Conservation (phyloP, 2,329 filamentous ascomycete species). For the Plectosphaerella sp. region DNA sequence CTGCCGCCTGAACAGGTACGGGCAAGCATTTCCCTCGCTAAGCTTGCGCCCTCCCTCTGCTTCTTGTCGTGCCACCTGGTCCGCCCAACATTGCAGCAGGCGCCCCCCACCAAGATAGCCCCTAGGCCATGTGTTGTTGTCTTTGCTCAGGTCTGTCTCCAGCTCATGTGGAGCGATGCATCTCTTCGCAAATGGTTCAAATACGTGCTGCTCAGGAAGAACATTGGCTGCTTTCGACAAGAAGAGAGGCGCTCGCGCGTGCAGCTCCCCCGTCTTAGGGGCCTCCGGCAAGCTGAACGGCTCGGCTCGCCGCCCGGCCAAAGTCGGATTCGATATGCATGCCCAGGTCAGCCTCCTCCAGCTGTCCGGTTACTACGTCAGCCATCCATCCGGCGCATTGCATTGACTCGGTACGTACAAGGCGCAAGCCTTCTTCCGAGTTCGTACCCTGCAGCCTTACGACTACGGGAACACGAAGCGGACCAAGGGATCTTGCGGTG, state of each 20-base stretch:
- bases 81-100: too few species aligned
- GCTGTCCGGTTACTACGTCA: constrained; percentile 13
- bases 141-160: too few species aligned
- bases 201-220: too few species aligned
- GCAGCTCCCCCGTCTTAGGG: too few species aligned
- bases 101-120: too few species aligned
- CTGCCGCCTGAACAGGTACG: neutral
- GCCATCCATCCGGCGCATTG: neutral
- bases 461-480: constrained; percentile 36
- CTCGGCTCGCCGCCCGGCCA: constrained; percentile 26
- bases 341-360: constrained; percentile 27
- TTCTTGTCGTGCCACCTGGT: too few species aligned
- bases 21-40: too few species aligned
- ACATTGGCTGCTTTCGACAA: neutral
- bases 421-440: constrained; percentile 29
- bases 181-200: too few species aligned
- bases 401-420: constrained; percentile 25
- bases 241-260: too few species aligned
- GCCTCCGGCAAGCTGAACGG: constrained; percentile 23
- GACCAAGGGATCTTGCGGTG: constrained; percentile 29
- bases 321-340: constrained; percentile 34
- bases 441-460: constrained; percentile 44
- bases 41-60: too few species aligned
- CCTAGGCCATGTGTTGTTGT: too few species aligned
- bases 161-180: too few species aligned